These are phyloP conservation scores for Hymenochaete sp. DNA, from an alignment of 1,284 basidiomycete species.

Conservation along the genomic window DNA sequence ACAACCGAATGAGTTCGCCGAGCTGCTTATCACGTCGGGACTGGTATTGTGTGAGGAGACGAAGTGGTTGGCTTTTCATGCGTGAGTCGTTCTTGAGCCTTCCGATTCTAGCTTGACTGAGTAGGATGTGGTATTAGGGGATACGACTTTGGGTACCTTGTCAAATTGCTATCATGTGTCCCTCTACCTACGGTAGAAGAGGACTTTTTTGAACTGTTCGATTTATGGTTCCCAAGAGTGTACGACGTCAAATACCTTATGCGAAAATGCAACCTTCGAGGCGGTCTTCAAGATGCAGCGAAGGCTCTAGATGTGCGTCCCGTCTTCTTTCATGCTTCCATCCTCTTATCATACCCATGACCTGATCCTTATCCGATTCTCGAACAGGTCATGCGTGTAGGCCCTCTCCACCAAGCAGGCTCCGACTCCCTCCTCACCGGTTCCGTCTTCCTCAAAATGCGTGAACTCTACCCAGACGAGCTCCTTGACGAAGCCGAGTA, in stretches of 20 bases:
- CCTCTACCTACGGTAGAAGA: slow-evolving; percentile 86
- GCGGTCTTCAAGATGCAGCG: slow-evolving; percentile 92
- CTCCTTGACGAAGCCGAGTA: slow-evolving; percentile 73
- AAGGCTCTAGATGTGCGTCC: slow-evolving; percentile 75
- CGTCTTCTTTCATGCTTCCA: slow-evolving; percentile 9
- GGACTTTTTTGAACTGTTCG: slow-evolving; percentile 83
- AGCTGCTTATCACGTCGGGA: slow-evolving; percentile 93
- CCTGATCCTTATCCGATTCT: background rate
- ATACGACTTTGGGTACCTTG: slow-evolving; percentile 98
- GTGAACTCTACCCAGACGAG: slow-evolving; percentile 84
- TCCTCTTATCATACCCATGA: no score
- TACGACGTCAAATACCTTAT: slow-evolving; percentile 99
- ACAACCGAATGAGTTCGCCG: slow-evolving; percentile 90
- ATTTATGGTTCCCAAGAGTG: slow-evolving; percentile 92
- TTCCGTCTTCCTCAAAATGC: slow-evolving; percentile 93
- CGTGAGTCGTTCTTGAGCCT: slow-evolving; percentile 42
- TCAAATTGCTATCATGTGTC: slow-evolving; percentile 87
- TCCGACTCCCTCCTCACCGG: slow-evolving; percentile 92
- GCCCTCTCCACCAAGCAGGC: slow-evolving; percentile 91
- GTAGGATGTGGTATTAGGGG: slow-evolving; percentile 47
- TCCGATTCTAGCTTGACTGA: background rate
- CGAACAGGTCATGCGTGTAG: slow-evolving; percentile 78
- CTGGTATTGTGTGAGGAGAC: slow-evolving; percentile 85
- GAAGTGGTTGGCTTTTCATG: slow-evolving; percentile 98
- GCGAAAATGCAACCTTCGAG: slow-evolving; percentile 79